phyloP scores from a whole-genome alignment of 2,329 filamentous ascomycete genomes.

The Sclerotiophoma versabilis region DNA sequence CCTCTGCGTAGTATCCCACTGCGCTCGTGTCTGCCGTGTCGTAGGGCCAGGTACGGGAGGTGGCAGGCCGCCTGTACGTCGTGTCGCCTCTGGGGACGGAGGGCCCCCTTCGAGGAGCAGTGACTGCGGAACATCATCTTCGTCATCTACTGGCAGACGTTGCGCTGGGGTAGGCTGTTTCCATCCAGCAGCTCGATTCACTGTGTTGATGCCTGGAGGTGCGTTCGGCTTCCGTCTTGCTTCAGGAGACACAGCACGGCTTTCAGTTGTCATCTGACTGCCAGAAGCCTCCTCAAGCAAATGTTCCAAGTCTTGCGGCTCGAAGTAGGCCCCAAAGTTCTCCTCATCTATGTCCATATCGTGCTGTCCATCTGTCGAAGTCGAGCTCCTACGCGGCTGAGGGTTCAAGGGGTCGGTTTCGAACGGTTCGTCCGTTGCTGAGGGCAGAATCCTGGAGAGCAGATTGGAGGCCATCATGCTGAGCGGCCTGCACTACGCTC shows the following conservation, averaged over 20 bases:
- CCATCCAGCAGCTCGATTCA: conserved; percentile 47
- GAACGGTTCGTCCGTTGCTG: conserved; percentile 56
- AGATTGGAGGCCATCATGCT: conserved; percentile 62
- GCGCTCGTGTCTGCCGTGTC: conserved; percentile 53
- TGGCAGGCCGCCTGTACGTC: conserved; percentile 41
- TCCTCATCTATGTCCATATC: conserved; percentile 60
- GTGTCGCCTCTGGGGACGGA: conserved; percentile 26
- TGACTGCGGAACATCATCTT: conserved; percentile 68
- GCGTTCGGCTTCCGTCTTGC: conserved; percentile 34
- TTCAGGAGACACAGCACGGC: conserved; percentile 47
- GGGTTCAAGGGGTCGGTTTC: conserved; percentile 48
- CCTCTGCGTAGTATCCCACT: conserved; percentile 59
- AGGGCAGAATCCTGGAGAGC: conserved; percentile 60
- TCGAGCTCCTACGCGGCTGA: conserved; percentile 30
- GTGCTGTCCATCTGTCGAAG: conserved; percentile 51
- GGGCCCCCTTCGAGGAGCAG: conserved; percentile 64
- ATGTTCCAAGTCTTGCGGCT: conserved; percentile 64
- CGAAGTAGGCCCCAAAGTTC: conserved; percentile 59
- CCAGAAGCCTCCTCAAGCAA: conserved; percentile 60
- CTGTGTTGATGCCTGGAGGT: conserved; percentile 34
- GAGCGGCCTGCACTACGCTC: conserved; percentile 20
- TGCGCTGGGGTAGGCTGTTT: conserved; percentile 39
- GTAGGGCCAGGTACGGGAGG: conserved; percentile 54
- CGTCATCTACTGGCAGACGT: conserved; percentile 45
- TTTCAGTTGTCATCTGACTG: conserved; percentile 57